Evolutionary conservation across 2,329 filamentous ascomycete species (phyloP), one percentile per base, ranked within the genome.

Genomic region (Arthrinium phaeospermum): DNA sequence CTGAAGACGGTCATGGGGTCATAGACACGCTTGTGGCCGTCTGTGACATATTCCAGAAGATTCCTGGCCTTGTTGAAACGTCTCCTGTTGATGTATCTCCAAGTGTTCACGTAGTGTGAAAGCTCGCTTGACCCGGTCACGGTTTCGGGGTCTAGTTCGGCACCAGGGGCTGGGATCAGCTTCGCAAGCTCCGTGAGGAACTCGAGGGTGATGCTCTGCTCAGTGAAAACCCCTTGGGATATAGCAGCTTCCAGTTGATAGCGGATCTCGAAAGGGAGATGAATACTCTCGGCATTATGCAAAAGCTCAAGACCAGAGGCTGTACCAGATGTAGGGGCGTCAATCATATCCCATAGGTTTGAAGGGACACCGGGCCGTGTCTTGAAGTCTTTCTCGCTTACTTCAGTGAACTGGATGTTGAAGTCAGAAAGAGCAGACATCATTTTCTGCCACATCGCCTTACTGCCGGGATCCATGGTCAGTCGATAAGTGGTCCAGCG

Each of bases 191-290:
- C 87, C 41, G 86, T 79, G 2, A 97, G 82, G 75, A 98, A 98
- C 3, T 90, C 86, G 1, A 82, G 80, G 0, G 85, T 87, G 64
- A 98, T 88, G 67, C 89, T 93, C 79, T 94, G 90, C 80, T 98
- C 96, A 70, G 92, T 92, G 16, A 99, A 83, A 34, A 91, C 86
- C 0, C 91, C 91, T 41, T 92, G 90, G 0, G 95, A 97, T n/a
- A 98, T 87, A 79, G 96, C 98, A 0, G 94, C 95, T 80, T 99
- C 96, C 0, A 99, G 88, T 80, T 98, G 95, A 79, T 98, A 99
- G 22, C 94, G 89, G 1, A 98, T 89, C 0, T 90, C 83, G 74
- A 95, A 98, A 0, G 89, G 84, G 4, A 96, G 85, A 71, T 82
- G 75, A 44, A 85, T 76, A 41, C 82, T 82, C 34, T 84, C 74